These are phyloP conservation scores for Solanum peruvianum DNA, from an alignment of 257 asterid species.

Conservation along the genomic window DNA sequence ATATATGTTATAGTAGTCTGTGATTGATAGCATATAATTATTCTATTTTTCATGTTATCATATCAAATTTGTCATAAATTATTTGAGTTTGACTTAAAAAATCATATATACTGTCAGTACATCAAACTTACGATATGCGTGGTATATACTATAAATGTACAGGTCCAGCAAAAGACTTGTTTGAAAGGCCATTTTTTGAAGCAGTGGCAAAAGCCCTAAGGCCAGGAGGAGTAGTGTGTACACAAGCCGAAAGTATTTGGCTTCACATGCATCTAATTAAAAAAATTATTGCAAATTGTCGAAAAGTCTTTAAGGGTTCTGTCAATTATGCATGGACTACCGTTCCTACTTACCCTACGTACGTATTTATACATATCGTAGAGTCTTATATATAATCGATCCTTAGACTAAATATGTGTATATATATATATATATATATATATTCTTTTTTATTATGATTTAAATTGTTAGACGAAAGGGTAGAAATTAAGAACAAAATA, in stretches of 20 bases:
- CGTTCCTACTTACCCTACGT: not conserved
- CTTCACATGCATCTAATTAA: not conserved
- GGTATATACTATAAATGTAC: not conserved
- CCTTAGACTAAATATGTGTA: no score
- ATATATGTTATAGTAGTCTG: not conserved
- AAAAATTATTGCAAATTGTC: not conserved
- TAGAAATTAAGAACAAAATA: not conserved
- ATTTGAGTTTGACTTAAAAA: no score
- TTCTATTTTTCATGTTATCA: not conserved
- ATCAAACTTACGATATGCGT: no score
- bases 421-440: no score
- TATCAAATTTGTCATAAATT: no score
- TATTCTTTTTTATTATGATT: no score
- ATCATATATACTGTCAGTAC: not conserved
- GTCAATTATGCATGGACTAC: not conserved
- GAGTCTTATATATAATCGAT: no score
- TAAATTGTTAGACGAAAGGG: no score
- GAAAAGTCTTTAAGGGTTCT: not conserved
- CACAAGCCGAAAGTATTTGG: not conserved
- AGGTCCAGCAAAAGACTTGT: slow-evolving; percentile 8
- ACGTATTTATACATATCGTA: not conserved
- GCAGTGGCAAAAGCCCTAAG: not conserved
- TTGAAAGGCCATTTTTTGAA: not conserved
- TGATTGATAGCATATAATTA: not conserved
- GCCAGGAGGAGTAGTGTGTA: slow-evolving; percentile 7